Conservation (phyloP, 202 grass and related monocot species). For the Bolboschoenoplectus hybrid region DNA sequence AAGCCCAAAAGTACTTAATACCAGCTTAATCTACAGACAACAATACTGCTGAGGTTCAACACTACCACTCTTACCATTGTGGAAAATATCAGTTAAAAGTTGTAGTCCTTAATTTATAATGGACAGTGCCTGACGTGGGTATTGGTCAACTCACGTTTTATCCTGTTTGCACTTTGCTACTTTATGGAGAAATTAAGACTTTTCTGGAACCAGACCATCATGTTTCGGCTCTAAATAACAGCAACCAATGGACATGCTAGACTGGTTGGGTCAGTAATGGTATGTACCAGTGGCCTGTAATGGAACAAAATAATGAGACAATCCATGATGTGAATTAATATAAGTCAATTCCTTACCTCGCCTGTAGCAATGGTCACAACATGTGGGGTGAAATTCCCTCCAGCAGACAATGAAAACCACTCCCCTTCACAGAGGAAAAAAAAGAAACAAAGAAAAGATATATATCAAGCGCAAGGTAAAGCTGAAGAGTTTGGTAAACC, state of each 20-base stretch:
- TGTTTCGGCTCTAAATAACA: conserved; percentile 3
- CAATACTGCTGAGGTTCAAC: background rate
- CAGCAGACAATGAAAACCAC: conserved; percentile 65
- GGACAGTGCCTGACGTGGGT: background rate
- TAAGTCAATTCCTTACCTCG: conserved; percentile 58
- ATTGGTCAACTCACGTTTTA: background rate
- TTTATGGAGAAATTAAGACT: background rate
- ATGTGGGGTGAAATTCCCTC: conserved; percentile 84
- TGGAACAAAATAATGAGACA: background rate
- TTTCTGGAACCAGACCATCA: background rate
- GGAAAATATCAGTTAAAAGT: background rate
- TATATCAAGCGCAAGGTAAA: background rate
- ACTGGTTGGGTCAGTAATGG: background rate
- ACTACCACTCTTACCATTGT: background rate
- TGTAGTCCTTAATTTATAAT: background rate
- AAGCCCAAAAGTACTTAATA: conserved; percentile 23
- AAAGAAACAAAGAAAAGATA: background rate
- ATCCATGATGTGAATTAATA: conserved; percentile 4
- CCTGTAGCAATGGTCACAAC: conserved; percentile 78
- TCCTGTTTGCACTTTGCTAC: background rate
- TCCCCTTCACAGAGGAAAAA: conserved; percentile 53
- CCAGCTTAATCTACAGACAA: background rate
- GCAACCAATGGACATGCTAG: background rate
- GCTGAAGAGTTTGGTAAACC: background rate
- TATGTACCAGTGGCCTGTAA: background rate